Base-by-base conservation (phyloP, 208 protist genomes). In the Leishmania braziliensis region DNA sequence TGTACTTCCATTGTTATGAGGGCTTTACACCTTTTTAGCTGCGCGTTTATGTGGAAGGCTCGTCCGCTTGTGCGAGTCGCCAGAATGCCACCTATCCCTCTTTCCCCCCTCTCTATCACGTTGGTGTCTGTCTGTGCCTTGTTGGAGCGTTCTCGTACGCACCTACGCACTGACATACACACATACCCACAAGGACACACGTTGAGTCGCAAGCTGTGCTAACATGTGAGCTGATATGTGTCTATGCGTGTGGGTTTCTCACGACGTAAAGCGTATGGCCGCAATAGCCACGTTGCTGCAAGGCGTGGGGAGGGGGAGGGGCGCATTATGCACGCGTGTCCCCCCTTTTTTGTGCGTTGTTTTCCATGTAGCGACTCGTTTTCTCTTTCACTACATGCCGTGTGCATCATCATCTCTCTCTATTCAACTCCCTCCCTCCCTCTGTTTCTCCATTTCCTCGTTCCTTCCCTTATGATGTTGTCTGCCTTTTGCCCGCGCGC, bases 391-490 rank as follows among this genome's bases (percentile, higher is more conserved):
- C 43, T 46, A 46, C 43, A 46, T 46, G 43, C 43, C 43, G 43
- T 46, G 43, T 46, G 43, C 43, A 46, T 46, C 43, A 46, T 46
- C 43, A 46, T 46, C 62, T 62, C 10, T 62, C 56, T 63, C 58
- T 63, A 4, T 46, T 33, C 39, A 14, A 23, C 5, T 23, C 16
- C 29, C 39, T 50, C 39, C 77, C 58, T 65, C 9, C 50, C 63
- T 51, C 36, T 69, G 36, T 69, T 78, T 43, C 20, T 18, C 43
- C 33, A 46, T 70, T 82, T 82, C 48, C 58, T 80, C 43, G 5
- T 65, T 39, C 60, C 33, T 78, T 46, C 43, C 43, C 77, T 23
- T 85, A 69, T 78, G 66, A 51, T 82, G 29, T 39, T 70, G 56
- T 81, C 51, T 81, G 54, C 43, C 48, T 81, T 33, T 53, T 63